Base-by-base conservation (phyloP, 2,329 filamentous ascomycete species). In the Fusarium agapanthi region DNA sequence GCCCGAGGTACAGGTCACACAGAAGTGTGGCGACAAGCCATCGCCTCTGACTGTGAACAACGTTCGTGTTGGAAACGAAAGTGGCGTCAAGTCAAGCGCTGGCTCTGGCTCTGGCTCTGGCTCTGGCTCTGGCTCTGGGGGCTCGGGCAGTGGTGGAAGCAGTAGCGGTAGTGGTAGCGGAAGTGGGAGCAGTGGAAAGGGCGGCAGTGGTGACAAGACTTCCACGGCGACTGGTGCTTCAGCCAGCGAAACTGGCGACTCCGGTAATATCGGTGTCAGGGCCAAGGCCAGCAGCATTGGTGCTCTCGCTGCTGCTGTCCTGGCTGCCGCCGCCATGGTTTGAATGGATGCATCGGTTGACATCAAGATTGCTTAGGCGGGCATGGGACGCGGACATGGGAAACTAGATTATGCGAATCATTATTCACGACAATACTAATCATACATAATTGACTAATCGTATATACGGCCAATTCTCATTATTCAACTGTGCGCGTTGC, bases 21-120 rank as follows among this genome's bases (percentile, higher is more conserved):
- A 72, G n/a, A 62, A 57, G 20, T 72, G 70, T 26, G 65, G 69
- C 3, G 45, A 65, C 14, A 70, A 22, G 14, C 65, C 69, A 14
- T 63, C 69, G 5, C 65, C 69, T 30, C 56, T 72, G 11, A 72
- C 69, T 10, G 60, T 72, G 24, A 65, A 67, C 9, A 61, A 70
- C 18, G 55, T 72, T 7, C 69, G 70, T 4, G 32, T 71, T 26
- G 65, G 60, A 18, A 71, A 64, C 18, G 70, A 73, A 40, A 71
- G 56, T 16, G 54, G 59, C 16, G 58, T 65, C n/a, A 69, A 58
- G 32, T 73, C 70, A 3, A 63, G 68, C 62, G n/a, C 60, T 32
- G 32, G 32, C 32, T 34, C 60, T 32, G 69, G 64, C 13, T 61
- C 38, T 38, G 62, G 64, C n/a, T n/a, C n/a, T n/a, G n/a, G n/a